Percentiles rank a stretch among this genome's conserved stretches.
Conservation (phyloP, 257 asterid genomes). For the Paulownia fortunei region DNA sequence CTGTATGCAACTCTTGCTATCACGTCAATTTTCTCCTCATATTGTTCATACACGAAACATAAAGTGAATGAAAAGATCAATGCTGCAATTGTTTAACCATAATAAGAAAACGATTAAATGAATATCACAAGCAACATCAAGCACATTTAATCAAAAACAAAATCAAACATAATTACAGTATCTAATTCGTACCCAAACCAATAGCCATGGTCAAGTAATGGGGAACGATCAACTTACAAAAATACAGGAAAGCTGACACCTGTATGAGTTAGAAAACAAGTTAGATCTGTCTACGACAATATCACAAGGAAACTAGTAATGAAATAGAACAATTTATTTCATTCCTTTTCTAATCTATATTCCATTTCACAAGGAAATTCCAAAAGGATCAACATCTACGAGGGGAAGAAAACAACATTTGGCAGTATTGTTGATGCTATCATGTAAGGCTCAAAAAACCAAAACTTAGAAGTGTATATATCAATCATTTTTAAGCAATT, state of each 20-base stretch:
- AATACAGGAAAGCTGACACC: constrained; percentile 64
- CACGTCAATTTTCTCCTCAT: constrained; percentile 74
- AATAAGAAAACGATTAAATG: constrained; percentile 9
- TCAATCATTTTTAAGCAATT: neutral
- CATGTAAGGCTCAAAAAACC: neutral
- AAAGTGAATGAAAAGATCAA: constrained; percentile 64
- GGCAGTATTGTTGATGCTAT: neutral
- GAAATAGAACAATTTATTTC: neutral
- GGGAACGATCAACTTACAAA: constrained; percentile 64
- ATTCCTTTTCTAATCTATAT: neutral
- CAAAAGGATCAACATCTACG: neutral
- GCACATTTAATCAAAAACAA: constrained; percentile 1
- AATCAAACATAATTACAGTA: neutral
- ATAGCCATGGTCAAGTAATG: constrained; percentile 52
- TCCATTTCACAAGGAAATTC: neutral
- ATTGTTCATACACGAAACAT: constrained; percentile 87
- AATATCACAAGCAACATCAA: constrained; percentile 1
- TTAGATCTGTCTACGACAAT: constrained; percentile 17
- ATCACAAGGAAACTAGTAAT: neutral
- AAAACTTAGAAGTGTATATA: neutral
- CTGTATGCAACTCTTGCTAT: constrained; percentile 32
- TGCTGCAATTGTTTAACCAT: constrained; percentile 56
- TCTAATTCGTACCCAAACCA: constrained; percentile 67
- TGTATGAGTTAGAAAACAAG: constrained; percentile 38
- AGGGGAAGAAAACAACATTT: neutral